Base-by-base conservation (phyloP, 2,329 filamentous ascomycete species). In the Tolypocladium inflatum region DNA sequence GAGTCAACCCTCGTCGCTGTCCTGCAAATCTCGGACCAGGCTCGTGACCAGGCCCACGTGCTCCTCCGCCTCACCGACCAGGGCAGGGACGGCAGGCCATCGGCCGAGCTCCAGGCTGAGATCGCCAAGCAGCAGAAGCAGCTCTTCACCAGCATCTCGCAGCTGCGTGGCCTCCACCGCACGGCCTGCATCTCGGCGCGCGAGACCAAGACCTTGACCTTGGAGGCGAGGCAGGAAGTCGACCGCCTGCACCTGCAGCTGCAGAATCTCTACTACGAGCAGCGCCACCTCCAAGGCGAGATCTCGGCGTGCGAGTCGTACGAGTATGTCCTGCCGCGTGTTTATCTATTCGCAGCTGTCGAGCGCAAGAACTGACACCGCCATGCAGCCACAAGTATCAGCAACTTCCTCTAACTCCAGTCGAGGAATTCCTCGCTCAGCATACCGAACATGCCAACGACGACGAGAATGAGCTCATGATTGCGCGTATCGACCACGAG, bases 191-290 rank as follows among this genome's bases (percentile, higher is more conserved):
- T 96, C 65, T 81, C 85, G 37, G 90, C 91, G 37, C 86, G 94
- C 63, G 85, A 91, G 64, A 96, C 92, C 17, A 97, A 97, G 72
- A 80, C 88, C 56, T 79, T 85, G 65, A 97, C 94, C 0, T 88
- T 90, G 37, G 91, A 96, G 71, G 89, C 89, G 54, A 85, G 92
- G 54, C 89, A 93, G 66, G 91, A 96, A 73, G 91, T 97, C 63
- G 94, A 99, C 70, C 85, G 87, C 55, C 79, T 99, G 61, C 92
- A 97, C 70, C 80, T 99, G 42, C 90, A 96, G 68, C 80, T 99
- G 57, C 93, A 97, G 74, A 99, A 99, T 68, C 77, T 99, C 9
- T 95, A 94, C 72, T 99, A 99, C 69, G 93, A 99, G 73, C 92
- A 97, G 75, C 81, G 90, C 57, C 91, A 97, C 72, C 77, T 99